Base-by-base conservation (phyloP, 805 yeast species). In the Blastobotrys muscicola region DNA sequence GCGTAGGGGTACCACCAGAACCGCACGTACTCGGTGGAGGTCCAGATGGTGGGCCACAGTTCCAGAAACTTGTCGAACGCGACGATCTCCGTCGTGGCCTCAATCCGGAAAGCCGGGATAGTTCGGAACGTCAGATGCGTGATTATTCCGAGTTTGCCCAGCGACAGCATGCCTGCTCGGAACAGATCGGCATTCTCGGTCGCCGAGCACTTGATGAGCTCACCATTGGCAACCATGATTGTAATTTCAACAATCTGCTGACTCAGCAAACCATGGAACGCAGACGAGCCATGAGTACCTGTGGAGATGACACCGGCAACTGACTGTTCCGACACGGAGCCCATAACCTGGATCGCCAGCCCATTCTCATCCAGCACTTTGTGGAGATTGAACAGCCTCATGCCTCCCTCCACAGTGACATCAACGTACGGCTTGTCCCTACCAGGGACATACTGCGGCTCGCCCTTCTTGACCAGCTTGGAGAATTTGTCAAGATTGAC, bases 1-100 rank as follows among this genome's bases (percentile, higher is more conserved):
- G 92, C 72, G 62, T 90, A 92, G 1, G 98, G 97, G 63, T 83
- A 92, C 97, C 97, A 92, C 97, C 97, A 90, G 40, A 87, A 76
- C 50, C 97, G 76, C 38, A 87, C 82, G 57, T 78, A 90, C 65
- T 90, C 98, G n/a, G 86, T 74, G 38, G 85, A 78, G 3, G 84
- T 76, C 95, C 97, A 90, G 37, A 90, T 63, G 10, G 70, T 69
- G 51, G 82, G 85, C 86, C 94, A 86, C 10, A 51, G 45, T 46
- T 66, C 65, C 52, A 90, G 63, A 16, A 90, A 65, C 5, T 85
- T 76, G 16, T 82, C 82, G 56, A 90, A 86, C 23, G 77, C 68
- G 54, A 90, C 79, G 32, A 87, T 81, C 62, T 86, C 94, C 59
- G 85, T 92, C 39, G 75, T 71, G 7, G 94, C 80, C 60, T 76